A percentile compares a stretch with the other conserved stretches of the same genome.
These are phyloP conservation scores for Luffa acutangula DNA, from an alignment of 306 rosid genomes.

Conservation along the genomic window DNA sequence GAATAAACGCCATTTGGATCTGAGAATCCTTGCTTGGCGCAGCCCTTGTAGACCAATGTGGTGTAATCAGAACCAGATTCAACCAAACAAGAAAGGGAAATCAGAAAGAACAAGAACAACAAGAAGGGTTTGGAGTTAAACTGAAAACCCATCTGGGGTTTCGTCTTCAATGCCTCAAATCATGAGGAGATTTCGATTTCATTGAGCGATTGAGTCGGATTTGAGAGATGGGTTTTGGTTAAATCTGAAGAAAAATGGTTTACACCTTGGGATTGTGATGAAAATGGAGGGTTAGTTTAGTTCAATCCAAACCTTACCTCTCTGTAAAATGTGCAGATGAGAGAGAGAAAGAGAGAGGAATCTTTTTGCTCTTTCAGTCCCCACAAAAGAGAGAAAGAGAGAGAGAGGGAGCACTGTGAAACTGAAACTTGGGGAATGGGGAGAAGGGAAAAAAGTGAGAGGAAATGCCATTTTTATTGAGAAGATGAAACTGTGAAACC, in stretches of 20 bases:
- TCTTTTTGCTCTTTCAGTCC: neutral
- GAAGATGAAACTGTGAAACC: neutral
- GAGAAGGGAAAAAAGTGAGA: neutral
- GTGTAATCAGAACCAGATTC: constrained; percentile 58
- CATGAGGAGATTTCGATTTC: constrained; percentile 14
- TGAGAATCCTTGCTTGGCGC: constrained; percentile 67
- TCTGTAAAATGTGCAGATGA: neutral
- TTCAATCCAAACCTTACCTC: neutral
- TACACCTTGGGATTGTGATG: too few species aligned
- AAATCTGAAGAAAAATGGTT: neutral
- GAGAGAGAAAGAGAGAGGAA: neutral
- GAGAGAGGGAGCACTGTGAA: neutral
- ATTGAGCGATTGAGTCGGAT: neutral
- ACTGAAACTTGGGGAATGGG: constrained; percentile 2
- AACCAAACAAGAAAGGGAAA: neutral
- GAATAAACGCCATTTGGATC: constrained; percentile 82
- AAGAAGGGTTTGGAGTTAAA: constrained; percentile 17
- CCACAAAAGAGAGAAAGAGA: neutral
- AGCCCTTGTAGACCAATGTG: constrained; percentile 77
- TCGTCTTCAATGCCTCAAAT: constrained; percentile 18
- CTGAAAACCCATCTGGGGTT: constrained; percentile 47
- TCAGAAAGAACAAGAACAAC: constrained; percentile 12
- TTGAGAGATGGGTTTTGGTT: constrained; percentile 3
- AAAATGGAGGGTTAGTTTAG: neutral
- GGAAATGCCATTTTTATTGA: neutral